A percentile compares a stretch with the other conserved stretches of the same genome.
Conservation (phyloP, 164 flowering plant genomes). For the Akebia trifoliata region DNA sequence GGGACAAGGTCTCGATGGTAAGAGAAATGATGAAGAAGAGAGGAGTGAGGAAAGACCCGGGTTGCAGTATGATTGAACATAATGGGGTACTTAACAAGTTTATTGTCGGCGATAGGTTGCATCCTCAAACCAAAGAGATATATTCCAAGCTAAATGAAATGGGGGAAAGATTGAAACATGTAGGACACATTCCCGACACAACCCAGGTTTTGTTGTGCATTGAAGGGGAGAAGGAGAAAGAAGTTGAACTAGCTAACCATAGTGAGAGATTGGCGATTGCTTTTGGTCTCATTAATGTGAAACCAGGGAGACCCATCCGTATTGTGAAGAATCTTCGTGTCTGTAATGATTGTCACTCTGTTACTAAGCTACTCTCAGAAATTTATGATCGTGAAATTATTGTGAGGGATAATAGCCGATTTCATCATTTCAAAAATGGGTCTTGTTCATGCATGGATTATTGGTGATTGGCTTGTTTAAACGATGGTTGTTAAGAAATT, state of each 20-base stretch:
- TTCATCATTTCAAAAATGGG: conserved; percentile 25
- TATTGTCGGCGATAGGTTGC: conserved; percentile 15
- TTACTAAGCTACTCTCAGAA: conserved; percentile 19
- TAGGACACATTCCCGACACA: conserved; percentile 18
- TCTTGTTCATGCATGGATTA: conserved; percentile 22
- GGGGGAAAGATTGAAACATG: conserved; percentile 13
- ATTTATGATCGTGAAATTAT: conserved; percentile 18
- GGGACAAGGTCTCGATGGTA: conserved; percentile 14
- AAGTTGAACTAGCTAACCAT: conserved; percentile 17
- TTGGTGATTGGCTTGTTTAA: conserved; percentile 12
- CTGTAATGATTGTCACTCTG: conserved; percentile 23
- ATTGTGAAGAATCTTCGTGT: conserved; percentile 25
- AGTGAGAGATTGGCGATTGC: conserved; percentile 24
- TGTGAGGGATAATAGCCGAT: conserved; percentile 24
- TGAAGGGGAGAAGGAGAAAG: conserved; percentile 22
- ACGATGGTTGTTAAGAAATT: background rate
- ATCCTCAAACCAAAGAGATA: conserved; percentile 15
- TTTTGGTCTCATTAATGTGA: conserved; percentile 17
- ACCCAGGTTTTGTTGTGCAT: conserved; percentile 18
- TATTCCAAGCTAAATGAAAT: conserved; percentile 22
- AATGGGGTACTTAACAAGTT: conserved; percentile 13
- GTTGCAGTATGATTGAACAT: conserved; percentile 17
- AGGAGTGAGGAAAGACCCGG: conserved; percentile 19
- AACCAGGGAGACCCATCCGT: conserved; percentile 12
- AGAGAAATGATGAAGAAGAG: conserved; percentile 17